Evolutionary conservation across 176 grass and related monocot species (phyloP).

Genomic region (Oryza nivara): DNA sequence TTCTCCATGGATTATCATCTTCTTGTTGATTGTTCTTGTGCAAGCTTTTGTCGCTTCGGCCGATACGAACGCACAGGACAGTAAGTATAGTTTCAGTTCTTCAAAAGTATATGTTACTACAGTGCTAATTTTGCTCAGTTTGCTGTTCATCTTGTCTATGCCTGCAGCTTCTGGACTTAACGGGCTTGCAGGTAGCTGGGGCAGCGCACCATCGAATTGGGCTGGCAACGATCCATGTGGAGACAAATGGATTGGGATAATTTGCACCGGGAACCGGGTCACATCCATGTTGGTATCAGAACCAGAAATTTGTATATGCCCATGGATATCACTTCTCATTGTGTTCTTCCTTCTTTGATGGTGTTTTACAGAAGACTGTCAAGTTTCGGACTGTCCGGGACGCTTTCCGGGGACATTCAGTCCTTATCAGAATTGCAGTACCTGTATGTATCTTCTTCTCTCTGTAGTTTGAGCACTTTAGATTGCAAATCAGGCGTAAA

Average conservation of each 20-base stretch:
- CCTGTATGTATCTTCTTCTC: conserved; percentile 55
- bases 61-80: conserved; percentile 33
- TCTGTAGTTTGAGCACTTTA: background rate
- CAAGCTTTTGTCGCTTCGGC: conserved; percentile 33
- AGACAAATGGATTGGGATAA: conserved; percentile 68
- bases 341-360: background rate
- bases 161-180: conserved; percentile 54
- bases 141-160: background rate
- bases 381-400: conserved; percentile 65
- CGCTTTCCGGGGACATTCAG: conserved; percentile 74
- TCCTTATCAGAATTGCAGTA: conserved; percentile 49
- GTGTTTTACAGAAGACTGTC: conserved; percentile 60
- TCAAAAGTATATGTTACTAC: background rate
- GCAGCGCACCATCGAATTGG: conserved; percentile 69
- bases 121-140: background rate
- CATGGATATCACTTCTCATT: background rate
- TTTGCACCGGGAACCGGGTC: conserved; percentile 42
- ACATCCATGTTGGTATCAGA: conserved; percentile 54
- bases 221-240: conserved; percentile 66
- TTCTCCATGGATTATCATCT: conserved; percentile 31
- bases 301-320: conserved; percentile 22
- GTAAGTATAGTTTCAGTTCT: conserved; percentile 27
- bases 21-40: conserved; percentile 36
- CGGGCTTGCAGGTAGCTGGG: conserved; percentile 52
- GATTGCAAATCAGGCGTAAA: too few relatives aligned